Evolutionary conservation across 139 green algal species (phyloP), one percentile per base, ranked within the genome.

Genomic region (Chlamydomonas sphaeroides): DNA sequence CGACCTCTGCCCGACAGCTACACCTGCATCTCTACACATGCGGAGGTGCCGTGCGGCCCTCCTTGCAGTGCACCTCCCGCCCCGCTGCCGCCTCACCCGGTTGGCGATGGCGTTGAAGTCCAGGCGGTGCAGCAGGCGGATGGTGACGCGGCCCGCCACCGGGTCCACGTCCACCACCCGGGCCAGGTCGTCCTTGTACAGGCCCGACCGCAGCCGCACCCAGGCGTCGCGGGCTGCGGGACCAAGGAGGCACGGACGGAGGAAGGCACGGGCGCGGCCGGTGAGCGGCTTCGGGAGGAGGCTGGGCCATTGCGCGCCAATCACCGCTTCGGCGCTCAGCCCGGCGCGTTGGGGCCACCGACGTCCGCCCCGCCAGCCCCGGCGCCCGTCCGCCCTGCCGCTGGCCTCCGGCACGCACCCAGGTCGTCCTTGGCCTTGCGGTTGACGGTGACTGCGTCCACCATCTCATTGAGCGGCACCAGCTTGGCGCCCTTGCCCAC

Each of bases 161-260:
- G 85, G 79, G 86, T 98, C 93, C 41, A 98, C 88, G n/a, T 97
- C 92, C 28, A 98, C 72, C 62, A 99, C 94, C 83, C 95, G 93
- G 3, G 86, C 96, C 62, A 99, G 93, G 89, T 99, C 97, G 25
- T 92, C 92, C 80, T 97, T 97, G 94, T 99, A 99, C 23, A 95
- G 68, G 1, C 96, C 95, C 3, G 35, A 80, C 17, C 90, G 88
- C 33, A 98, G 79, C 45, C 96, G 93, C 61, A 98, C 97, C 96
- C 95, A 99, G 35, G 82, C 84, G 65, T 90, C 93, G 1, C 63
- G 75, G 61, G 92, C 90, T 93, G 90, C 59, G 41, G 17, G 5
- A 48, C n/a, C n/a, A 32, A 32, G 56, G 56, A 62, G 56, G 23
- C 25, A 61, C n/a, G n/a, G n/a, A n/a, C n/a, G n/a, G n/a, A n/a